Percentiles rank a stretch among this genome's conserved stretches.
Evolutionary conservation across 306 rosid genomes (phyloP).

Genomic region (Vicia villosa): DNA sequence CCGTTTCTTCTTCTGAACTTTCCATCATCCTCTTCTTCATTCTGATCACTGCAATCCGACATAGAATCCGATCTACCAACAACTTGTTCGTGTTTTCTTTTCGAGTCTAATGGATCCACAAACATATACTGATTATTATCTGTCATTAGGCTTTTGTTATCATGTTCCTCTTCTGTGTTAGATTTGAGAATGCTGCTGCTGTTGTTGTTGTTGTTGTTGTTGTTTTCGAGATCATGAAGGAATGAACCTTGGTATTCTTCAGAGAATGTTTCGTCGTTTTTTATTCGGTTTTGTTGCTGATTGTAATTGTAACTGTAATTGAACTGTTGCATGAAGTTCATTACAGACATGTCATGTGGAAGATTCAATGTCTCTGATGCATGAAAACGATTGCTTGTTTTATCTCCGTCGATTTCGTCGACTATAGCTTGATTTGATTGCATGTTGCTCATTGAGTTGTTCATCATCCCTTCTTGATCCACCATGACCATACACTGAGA

Average conservation of each 20-base stretch:
- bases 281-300: conserved; percentile 45
- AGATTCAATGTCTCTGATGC: conserved; percentile 53
- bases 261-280: conserved; percentile 38
- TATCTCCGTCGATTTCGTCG: conserved; percentile 47
- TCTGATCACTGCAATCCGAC: conserved; percentile 90
- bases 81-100: conserved; percentile 56
- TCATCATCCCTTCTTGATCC: conserved; percentile 54
- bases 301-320: conserved; percentile 48
- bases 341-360: conserved; percentile 49
- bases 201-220: conserved; percentile 11
- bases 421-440: conserved; percentile 18
- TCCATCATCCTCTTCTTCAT: conserved; percentile 74
- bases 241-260: conserved; percentile 62
- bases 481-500: conserved; percentile 52
- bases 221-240: conserved; percentile 45
- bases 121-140: conserved; percentile 40
- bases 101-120: conserved; percentile 39
- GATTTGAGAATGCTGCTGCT: conserved; percentile 43
- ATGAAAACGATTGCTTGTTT: conserved; percentile 39
- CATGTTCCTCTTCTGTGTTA: conserved; percentile 35
- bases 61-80: conserved; percentile 63
- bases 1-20: conserved; percentile 70
- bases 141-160: conserved; percentile 44
- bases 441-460: conserved; percentile 31
- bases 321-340: conserved; percentile 70